Base-by-base conservation (phyloP, 1,284 basidiomycete species). In the Apiotrichum brassicae region DNA sequence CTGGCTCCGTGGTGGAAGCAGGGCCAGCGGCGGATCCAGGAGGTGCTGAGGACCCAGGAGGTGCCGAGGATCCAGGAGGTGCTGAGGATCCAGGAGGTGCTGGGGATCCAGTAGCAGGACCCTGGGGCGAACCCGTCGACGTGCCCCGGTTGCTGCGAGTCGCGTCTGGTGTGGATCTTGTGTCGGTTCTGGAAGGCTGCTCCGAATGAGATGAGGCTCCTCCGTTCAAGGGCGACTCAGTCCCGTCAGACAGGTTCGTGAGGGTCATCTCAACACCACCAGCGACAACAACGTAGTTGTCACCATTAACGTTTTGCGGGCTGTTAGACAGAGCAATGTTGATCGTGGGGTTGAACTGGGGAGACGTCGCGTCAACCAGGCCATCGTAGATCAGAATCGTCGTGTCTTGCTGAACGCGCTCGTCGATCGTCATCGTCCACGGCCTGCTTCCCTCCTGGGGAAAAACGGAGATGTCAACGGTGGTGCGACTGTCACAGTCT, bases 401-500 rank as follows among this genome's bases (percentile, higher is more conserved):
- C 12, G 76, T 75, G 65, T 97, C 89, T 2, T 80, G 72, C 13
- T 77, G 68, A 51, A 86, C 87, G 58, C 80, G 79, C 66, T 97
- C 86, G 2, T 84, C 82, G 37, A 98, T 73, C 1, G 78, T 82
- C 18, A 78, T 80, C 18, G 85, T 81, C 58, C 75, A 81, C 0
- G 87, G 84, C 22, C 79, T 62, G 18, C 83, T 76, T 18, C 80
- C 82, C 23, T 77, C 77, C 0, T 83, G 83, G 9, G 90, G 87
- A 70, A 87, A 89, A 18, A 95, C 83, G 5, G 83, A 84, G 49
- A 94, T 81, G 58, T 85, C 78, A 43, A 97, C 89, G 1, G 81
- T 81, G 0, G 92, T 95, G 14, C 95, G 83, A 22, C 78, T 72
- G 19, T 71, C 75, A 65, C 94, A 98, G 64, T 94, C 86, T 53